Percentiles rank a stretch among this genome's conserved stretches.
phyloP scores from a whole-genome alignment of 805 yeast species.

The Danielia reshetovae region DNA sequence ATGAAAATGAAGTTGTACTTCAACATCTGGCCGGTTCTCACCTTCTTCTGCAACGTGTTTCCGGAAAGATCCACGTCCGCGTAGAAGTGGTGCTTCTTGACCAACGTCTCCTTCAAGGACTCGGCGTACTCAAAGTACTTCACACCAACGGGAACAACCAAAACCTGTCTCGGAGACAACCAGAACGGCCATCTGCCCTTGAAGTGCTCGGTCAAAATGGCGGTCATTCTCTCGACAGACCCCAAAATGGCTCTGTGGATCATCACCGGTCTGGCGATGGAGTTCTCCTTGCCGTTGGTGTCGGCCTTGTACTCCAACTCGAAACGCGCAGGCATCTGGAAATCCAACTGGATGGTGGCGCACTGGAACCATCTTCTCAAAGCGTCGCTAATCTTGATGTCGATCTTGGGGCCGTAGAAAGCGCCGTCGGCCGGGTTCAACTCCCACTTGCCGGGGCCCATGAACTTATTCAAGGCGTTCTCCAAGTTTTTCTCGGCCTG shows the following conservation, averaged over 20 bases:
- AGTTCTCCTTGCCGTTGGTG: constrained; percentile 50
- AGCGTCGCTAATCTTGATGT: constrained; percentile 92
- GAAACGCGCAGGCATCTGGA: constrained; percentile 95
- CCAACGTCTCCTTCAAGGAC: constrained; percentile 62
- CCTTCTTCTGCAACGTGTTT: constrained; percentile 97
- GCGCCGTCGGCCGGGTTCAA: constrained; percentile 97
- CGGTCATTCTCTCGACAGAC: constrained; percentile 98
- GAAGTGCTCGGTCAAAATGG: constrained; percentile 94
- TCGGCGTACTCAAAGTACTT: constrained; percentile 89
- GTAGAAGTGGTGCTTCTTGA: constrained; percentile 70
- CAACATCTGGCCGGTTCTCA: constrained; percentile 91
- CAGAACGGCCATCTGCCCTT: constrained; percentile 99
- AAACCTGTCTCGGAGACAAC: constrained; percentile 98
- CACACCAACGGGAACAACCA: constrained; percentile 96
- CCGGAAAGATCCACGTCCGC: constrained; percentile 93
- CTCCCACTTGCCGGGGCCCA: constrained; percentile 84
- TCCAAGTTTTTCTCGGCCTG: constrained; percentile 83
- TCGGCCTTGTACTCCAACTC: constrained; percentile 79
- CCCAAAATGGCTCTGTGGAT: constrained; percentile 99
- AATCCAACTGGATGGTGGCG: constrained; percentile 97
- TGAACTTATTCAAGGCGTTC: constrained; percentile 73
- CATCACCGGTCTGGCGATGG: constrained; percentile 90
- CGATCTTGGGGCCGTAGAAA: constrained; percentile 93
- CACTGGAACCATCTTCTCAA: constrained; percentile 97
- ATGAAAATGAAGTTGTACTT: constrained; percentile 94